Evolutionary conservation across 2,329 filamentous ascomycete species (phyloP), one percentile per base, ranked within the genome.

Genomic region (Phialemoniopsis sp.): DNA sequence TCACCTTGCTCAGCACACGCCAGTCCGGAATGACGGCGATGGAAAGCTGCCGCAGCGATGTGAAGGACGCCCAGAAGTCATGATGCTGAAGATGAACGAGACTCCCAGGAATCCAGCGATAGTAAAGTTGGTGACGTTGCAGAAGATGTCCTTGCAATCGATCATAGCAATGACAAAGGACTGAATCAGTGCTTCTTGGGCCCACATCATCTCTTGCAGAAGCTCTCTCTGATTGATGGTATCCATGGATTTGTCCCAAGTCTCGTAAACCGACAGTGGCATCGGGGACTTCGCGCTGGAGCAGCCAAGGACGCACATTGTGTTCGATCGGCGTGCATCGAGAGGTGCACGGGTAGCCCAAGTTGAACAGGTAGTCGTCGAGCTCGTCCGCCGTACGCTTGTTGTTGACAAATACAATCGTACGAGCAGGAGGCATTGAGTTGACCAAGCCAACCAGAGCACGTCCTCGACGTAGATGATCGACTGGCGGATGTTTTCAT

Each of bases 341-440:
- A 95, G n/a, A n/a, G 0, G 89, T 94, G 37, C 82, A 85, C 0
- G 93, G 93, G 2, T 96, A 63, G 0, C 78, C 76, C 43, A 78
- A 70, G 57, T 95, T 91, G 70, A 80, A 97, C 0, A 97, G 61
- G 46, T 79, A 94, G 51, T 96, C 91, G 48, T 98, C 93, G 0
- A 97, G 63, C 39, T 86, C 79, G 54, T 98, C 93, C 1, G 85
- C 89, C 33, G 76, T 74, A 18, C 73, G 68, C 65, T 89, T 93
- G 51, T 72, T 80, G 63, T 95, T 96, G 57, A 89, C 88, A 55
- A 98, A 98, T 47, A 98, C 77, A 33, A 98, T 78, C 1, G 88
- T 95, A 5, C 91, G 82, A 1, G 80, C 77, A 1, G 89, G 87
- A 0, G 79, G 73, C 54, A 82, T 75, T 0, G 80, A 76, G 40